Evolutionary conservation across 306 rosid species (phyloP).

Genomic region (Pterocarpus santalinus): DNA sequence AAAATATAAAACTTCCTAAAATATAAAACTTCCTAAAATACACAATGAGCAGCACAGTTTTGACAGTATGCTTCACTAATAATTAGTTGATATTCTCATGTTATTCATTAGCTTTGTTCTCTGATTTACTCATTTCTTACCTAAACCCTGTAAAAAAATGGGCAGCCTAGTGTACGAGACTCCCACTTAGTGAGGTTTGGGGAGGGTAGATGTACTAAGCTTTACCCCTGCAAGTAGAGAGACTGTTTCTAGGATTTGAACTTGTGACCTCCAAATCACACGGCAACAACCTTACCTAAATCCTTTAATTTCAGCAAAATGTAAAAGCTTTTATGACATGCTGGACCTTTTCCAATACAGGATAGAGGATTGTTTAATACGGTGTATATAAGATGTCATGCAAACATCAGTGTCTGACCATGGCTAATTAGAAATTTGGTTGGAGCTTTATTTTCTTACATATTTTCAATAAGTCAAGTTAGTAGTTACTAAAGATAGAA

Average conservation of each 20-base stretch:
- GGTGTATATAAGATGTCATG: not conserved
- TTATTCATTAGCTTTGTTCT: not conserved
- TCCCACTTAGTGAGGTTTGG: too few relatives aligned
- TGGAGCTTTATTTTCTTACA: not conserved
- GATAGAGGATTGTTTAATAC: not conserved
- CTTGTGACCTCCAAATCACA: too few relatives aligned
- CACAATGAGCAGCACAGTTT: too few relatives aligned
- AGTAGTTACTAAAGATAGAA: not conserved
- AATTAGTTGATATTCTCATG: not conserved
- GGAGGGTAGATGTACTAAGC: too few relatives aligned
- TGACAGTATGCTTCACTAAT: constrained; percentile 56
- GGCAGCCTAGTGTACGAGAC: too few relatives aligned
- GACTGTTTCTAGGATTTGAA: too few relatives aligned
- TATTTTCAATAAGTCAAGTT: not conserved
- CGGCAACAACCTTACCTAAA: too few relatives aligned
- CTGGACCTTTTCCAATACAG: not conserved
- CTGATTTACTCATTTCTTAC: too few relatives aligned
- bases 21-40: too few relatives aligned
- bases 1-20: too few relatives aligned
- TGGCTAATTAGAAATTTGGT: not conserved
- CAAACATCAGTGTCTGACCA: not conserved
- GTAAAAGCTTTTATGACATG: not conserved
- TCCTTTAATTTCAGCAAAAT: too few relatives aligned
- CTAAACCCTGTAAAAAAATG: not conserved
- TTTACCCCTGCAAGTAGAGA: too few relatives aligned